Evolutionary conservation across 192 early-diverging fungal species (phyloP), one percentile per base, ranked within the genome.

Genomic region (Backusella tarrabulga): DNA sequence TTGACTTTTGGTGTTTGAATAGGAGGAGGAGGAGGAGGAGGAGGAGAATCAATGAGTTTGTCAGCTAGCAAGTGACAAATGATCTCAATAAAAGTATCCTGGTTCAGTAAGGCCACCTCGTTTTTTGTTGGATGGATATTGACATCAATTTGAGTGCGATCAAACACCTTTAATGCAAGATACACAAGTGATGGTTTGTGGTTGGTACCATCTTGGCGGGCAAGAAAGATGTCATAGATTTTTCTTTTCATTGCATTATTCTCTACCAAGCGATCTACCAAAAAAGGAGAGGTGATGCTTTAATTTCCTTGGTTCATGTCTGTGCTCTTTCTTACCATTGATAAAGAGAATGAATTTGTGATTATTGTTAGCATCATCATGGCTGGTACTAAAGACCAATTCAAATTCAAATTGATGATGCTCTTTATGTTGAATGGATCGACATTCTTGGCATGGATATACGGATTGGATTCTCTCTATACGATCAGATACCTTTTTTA

Each of bases 81-180:
- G 8, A 29, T 29, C 3, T 63, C 23, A 63, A 63, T 63, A 29
- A 29, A 63, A 63, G 4, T 63, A 29, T 63, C 21, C 4, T 63
- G 23, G 7, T 63, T 29, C 8, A 63, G 12, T 63, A 63, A 63
- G 14, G 67, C n/a, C 67, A 68, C 67, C 34, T 34, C 35, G 12
- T 74, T 74, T 40, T 74, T 74, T 6, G 54, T 32, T 26, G 73
- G 73, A 38, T 74, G 73, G 36, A 74, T 41, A 54, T 74, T 74
- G 17, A 74, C 73, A 63, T 74, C 73, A 15, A 74, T 44, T 26
- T 74, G 52, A 23, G 34, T 36, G 11, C 21, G 52, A 7, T 60
- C 23, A 60, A 19, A 15, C 63, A 74, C 56, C 0, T 74, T 41
- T 36, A 74, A 32, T 32, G 36, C 9, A 32, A 74, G 19, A 66